Evolutionary conservation across 768 basidiomycete species (phyloP).

Genomic region (Clitopilus hobsonii): DNA sequence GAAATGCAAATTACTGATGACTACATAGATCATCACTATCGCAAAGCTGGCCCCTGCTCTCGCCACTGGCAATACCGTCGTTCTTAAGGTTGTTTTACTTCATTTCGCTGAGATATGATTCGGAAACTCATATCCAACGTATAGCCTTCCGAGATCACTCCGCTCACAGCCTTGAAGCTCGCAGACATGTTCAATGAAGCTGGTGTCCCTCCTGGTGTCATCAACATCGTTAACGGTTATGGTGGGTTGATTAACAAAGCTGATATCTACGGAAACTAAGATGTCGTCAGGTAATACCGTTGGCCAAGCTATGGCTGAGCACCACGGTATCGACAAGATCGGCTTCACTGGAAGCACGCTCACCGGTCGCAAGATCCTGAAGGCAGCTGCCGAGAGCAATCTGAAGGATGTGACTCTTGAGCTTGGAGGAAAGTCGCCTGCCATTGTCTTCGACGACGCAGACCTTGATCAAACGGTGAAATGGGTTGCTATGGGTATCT

Average conservation of each 20-base stretch:
- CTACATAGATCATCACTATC: conserved; percentile 6
- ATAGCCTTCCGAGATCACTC: conserved; percentile 61
- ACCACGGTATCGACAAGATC: conserved; percentile 58
- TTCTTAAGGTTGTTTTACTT: conserved; percentile 35
- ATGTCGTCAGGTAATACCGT: conserved; percentile 47
- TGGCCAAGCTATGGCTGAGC: conserved; percentile 57
- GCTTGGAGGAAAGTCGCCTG: conserved; percentile 73
- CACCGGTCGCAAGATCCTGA: conserved; percentile 73
- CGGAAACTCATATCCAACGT: not conserved
- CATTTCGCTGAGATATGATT: not conserved
- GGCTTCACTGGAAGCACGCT: conserved; percentile 84
- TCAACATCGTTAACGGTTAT: conserved; percentile 62
- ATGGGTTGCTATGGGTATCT: not conserved
- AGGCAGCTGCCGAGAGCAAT: conserved; percentile 74
- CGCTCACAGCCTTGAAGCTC: conserved; percentile 49
- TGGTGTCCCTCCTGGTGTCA: conserved; percentile 64
- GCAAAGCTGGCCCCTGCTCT: conserved; percentile 23
- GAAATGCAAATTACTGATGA: not conserved
- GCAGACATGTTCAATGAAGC: conserved; percentile 52
- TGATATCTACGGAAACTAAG: conserved; percentile 21
- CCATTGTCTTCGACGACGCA: conserved; percentile 68
- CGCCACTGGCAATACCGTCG: conserved; percentile 48
- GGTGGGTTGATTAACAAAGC: conserved; percentile 16
- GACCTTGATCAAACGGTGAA: conserved; percentile 34
- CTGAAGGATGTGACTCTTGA: conserved; percentile 82